Base-by-base conservation (phyloP, 257 asterid species). In the Salvia hispanica region DNA sequence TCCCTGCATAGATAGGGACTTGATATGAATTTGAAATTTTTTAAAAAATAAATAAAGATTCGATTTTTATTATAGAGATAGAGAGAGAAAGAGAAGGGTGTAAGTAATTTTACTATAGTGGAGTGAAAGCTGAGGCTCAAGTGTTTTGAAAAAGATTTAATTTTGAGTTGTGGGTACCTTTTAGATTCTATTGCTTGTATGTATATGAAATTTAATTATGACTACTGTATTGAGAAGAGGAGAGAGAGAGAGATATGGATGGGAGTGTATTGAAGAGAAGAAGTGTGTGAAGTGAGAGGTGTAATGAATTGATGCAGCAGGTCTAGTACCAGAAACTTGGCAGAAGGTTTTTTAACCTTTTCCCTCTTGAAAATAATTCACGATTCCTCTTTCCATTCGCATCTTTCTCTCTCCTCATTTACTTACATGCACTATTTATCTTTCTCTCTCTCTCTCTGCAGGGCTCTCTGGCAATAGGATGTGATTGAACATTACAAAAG, bases 401-500 rank as follows among this genome's bases (percentile, higher is more conserved):
- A 62, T 64, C 39, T 28, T 40, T 78, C 70, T 42, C 72, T 71
- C 76, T 65, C 64, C 58, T 31, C 52, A 56, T 73, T 47, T 71
- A 46, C 53, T 74, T 74, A 69, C 81, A 78, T 76, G 79, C 68
- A 74, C 65, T 51, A 5, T 14, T 34, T 47, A 34, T 58, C 44
- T 74, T 76, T 16, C 76, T 25, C 31, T 25, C 31, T 48, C 80
- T 12, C 80, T 15, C 70, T 37, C 77, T 67, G 74, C 73, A 67
- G 70, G 78, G 73, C 65, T 58, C 80, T 72, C 81, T 82, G 85
- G 73, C 85, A 77, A 56, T 73, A 76, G 60, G 96, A 92, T 89
- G 95, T 92, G 98, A 92, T 83, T 75, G 89, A 83, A 84, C 98
- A 83, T 78, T 74, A 79, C 86, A 80, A 77, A 62, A 74, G 74